Evolutionary conservation across 108 stramenopile genomes (phyloP).

Genomic region (Nannochloropsis gaditana): DNA sequence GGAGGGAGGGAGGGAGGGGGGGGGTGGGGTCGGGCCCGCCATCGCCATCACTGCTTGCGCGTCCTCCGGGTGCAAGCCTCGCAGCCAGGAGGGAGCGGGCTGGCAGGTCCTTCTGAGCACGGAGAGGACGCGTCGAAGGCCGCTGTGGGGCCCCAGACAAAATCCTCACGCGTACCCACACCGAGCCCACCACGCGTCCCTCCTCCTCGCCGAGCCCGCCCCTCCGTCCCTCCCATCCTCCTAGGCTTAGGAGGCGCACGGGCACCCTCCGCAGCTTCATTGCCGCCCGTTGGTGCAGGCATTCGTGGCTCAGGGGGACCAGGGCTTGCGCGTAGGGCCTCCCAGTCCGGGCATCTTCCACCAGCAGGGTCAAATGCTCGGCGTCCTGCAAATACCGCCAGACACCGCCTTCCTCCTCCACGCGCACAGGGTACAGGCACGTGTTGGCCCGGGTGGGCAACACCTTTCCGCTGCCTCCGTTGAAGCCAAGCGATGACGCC

Average conservation of each 20-base stretch:
- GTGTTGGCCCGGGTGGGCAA: background rate
- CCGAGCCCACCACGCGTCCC: background rate
- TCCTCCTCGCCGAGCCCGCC: background rate
- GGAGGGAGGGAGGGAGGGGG: too few species aligned
- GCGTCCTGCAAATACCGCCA: constrained; percentile 2
- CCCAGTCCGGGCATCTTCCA: background rate
- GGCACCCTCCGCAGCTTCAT: background rate
- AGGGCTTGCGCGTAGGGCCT: background rate
- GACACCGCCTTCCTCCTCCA: constrained; percentile 7
- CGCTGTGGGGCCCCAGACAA: background rate
- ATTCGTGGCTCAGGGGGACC: background rate
- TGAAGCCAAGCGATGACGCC: too few species aligned
- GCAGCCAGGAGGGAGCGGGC: background rate
- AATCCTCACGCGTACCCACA: background rate
- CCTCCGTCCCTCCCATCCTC: background rate
- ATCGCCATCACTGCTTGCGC: background rate
- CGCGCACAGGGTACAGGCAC: background rate
- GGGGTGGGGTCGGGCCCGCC: background rate
- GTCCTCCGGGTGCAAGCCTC: background rate
- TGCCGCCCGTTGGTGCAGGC: background rate
- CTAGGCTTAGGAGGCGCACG: background rate
- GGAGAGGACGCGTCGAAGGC: background rate
- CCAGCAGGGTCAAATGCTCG: background rate
- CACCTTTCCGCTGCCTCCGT: background rate
- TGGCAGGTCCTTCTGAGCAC: background rate